Evolutionary conservation across 768 basidiomycete genomes (phyloP), one percentile per base, ranked within the genome.

Genomic region (Leccinellum albellum): DNA sequence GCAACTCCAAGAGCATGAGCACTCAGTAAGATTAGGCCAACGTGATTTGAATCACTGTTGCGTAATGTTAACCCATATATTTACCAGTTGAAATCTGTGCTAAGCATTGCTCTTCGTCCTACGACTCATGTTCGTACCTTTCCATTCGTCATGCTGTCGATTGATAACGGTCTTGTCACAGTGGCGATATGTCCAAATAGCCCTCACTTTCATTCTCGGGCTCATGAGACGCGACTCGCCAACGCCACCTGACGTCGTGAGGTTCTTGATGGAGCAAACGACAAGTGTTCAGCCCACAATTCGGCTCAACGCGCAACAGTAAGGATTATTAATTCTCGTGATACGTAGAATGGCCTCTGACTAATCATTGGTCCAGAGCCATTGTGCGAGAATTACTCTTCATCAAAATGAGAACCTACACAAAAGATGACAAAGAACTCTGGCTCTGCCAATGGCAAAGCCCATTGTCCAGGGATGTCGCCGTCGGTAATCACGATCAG

Each of bases 141-240:
- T 5, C 33, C 17, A 44, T 20, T 32, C 59, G 28, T 56, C 29
- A 50, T 52, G 3, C 28, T 52, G 5, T 13, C 15, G 24, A 49
- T 42, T 49, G 53, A 67, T 58, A 54, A 59, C 17, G 20, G 50
- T 46, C 29, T 56, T 56, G 17, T 65, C 14, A n/a, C 61, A 92
- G 90, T 92, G 90, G 90, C 79, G 89, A 74, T 92, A 92, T 69
- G 77, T 85, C 0, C 86, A 91, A 76, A 85, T 84, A 63, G 86
- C 89, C 8, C 70, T 78, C 29, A 80, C 79, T 32, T 86, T 89
- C 65, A 68, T 91, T 46, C 75, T 74, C 29, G 76, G 80, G 37
- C 75, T 91, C 29, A 75, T 91, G 53, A 80, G 86, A 63, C 77
- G 89, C 66, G 88, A 93, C 64, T 69, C 72, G 28, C 72, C 78